A percentile compares a stretch with the other conserved stretches of the same genome.
These are phyloP conservation scores for Tetraselmis striata DNA, from an alignment of 139 green algal species.

Conservation along the genomic window DNA sequence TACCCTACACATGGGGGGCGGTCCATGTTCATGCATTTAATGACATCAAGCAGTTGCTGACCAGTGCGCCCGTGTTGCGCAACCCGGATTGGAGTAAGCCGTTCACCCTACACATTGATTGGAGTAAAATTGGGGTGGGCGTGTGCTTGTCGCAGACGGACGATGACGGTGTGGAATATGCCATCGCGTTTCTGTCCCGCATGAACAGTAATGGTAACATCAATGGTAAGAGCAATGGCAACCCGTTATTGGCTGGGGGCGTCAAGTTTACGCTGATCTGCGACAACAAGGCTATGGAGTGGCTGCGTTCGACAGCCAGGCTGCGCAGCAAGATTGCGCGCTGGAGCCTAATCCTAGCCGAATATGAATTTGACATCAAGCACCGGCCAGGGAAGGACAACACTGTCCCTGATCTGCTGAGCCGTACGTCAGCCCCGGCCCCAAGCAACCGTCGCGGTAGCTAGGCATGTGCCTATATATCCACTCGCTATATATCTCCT, in stretches of 20 bases:
- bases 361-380: slow-evolving; percentile 3
- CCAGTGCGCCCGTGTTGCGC: neutral
- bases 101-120: slow-evolving; percentile 9
- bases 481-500: too few relatives aligned
- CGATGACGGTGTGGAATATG: slow-evolving; percentile 1
- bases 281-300: slow-evolving; percentile 16
- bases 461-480: too few relatives aligned
- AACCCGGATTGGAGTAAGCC: neutral
- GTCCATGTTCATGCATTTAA: neutral
- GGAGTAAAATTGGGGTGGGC: neutral
- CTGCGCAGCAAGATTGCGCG: slow-evolving; percentile 9
- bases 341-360: slow-evolving; percentile 5
- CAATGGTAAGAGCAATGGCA: slow-evolving; percentile 5
- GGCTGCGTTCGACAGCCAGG: neutral
- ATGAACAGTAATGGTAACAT: slow-evolving; percentile 5
- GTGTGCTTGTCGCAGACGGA: slow-evolving; percentile 4
- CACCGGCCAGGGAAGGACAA: slow-evolving; percentile 6
- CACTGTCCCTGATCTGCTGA: neutral
- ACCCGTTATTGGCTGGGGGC: slow-evolving; percentile 1
- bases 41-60: slow-evolving; percentile 5
- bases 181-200: neutral
- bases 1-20: neutral
- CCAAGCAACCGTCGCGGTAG: neutral
- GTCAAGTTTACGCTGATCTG: slow-evolving; percentile 12
- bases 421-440: neutral